Percentiles rank a stretch among this genome's conserved stretches.
These are phyloP conservation scores for Metschnikowia picachoensis DNA, from an alignment of 805 yeast species.

Conservation along the genomic window DNA sequence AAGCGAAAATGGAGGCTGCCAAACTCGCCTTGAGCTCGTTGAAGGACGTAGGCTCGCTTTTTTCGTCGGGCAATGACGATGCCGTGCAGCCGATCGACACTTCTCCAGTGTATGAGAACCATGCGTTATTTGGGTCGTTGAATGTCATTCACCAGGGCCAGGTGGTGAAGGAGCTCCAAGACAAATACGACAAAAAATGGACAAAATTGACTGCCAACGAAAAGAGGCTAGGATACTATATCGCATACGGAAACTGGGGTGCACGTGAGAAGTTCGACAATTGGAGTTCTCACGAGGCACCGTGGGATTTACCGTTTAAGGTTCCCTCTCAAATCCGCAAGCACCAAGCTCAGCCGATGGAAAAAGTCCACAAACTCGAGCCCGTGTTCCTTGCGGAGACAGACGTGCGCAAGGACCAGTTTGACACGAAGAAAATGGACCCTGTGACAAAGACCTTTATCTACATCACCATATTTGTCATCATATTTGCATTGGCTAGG, in stretches of 20 bases:
- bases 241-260: constrained; percentile 70
- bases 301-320: constrained; percentile 59
- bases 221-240: constrained; percentile 56
- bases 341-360: constrained; percentile 21
- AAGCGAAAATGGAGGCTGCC: constrained; percentile 31
- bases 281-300: constrained; percentile 42
- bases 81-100: constrained; percentile 47
- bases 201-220: constrained; percentile 41
- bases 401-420: constrained; percentile 41
- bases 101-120: constrained; percentile 37
- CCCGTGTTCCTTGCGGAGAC: constrained; percentile 43
- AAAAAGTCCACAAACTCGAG: constrained; percentile 28
- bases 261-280: constrained; percentile 55
- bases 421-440: constrained; percentile 51
- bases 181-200: constrained; percentile 56
- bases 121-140: constrained; percentile 28
- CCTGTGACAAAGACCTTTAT: constrained; percentile 53
- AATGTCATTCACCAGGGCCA: constrained; percentile 55
- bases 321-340: constrained; percentile 34
- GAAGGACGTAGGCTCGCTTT: constrained; percentile 37
- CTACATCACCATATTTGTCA: constrained; percentile 44
- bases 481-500: constrained; percentile 49
- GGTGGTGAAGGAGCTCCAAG: constrained; percentile 48
- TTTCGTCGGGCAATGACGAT: constrained; percentile 40
- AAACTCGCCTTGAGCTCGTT: constrained; percentile 36